These are phyloP conservation scores for Diaporthe sp. DNA, from an alignment of 2,329 filamentous ascomycete species.

Conservation along the genomic window DNA sequence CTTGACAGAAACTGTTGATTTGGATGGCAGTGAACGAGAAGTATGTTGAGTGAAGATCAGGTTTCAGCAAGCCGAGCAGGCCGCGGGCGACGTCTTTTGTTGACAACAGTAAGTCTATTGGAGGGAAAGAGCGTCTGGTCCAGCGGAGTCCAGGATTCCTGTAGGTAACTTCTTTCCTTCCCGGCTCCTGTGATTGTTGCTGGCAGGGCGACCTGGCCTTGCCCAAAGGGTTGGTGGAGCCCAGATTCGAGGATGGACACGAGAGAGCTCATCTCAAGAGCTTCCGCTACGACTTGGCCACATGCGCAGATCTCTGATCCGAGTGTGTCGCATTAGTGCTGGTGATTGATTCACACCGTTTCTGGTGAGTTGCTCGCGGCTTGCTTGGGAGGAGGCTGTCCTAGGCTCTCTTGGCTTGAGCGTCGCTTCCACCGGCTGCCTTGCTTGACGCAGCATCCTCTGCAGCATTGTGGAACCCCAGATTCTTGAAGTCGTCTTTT, in stretches of 20 bases:
- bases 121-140: background rate
- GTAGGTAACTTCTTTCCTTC: background rate
- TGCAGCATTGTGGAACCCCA: conserved; percentile 74
- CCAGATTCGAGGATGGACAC: too few relatives aligned
- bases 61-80: background rate
- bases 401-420: conserved; percentile 43
- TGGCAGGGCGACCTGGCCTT: background rate
- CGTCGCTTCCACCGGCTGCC: conserved; percentile 38
- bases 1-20: background rate
- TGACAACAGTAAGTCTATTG: background rate
- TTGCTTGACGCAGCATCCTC: conserved; percentile 43
- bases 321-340: background rate
- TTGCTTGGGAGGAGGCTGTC: background rate
- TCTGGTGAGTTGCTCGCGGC: background rate
- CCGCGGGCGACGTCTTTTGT: background rate
- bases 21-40: background rate
- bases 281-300: background rate
- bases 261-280: background rate
- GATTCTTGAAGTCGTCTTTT: conserved; percentile 91
- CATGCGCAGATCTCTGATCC: too few relatives aligned
- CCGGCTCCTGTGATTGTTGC: background rate
- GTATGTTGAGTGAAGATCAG: background rate
- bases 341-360: background rate
- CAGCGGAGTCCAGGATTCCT: background rate
- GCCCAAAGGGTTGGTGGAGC: background rate